Base-by-base conservation (phyloP, 1,284 basidiomycete species). In the Butyriboletus appendiculatus region DNA sequence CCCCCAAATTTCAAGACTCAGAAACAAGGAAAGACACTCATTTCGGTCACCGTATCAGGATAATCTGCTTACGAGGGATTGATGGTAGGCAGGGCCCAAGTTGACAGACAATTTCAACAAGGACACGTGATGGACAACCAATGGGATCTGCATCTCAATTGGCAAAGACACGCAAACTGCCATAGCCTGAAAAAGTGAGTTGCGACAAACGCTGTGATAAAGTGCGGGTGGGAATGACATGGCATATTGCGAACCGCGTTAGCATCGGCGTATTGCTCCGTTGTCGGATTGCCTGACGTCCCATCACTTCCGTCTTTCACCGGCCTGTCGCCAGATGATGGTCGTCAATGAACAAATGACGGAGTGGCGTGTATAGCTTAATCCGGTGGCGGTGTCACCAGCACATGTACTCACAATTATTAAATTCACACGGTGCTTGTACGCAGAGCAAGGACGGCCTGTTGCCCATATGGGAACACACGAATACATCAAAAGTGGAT, bases 371-470 rank as follows among this genome's bases (percentile, higher is more conserved):
- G 12, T 32, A 28, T 4, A 24, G 30, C 16, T 28, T 16, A 30
- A 39, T 32, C 30, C 28, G 22, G 54, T 52, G 49, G 52, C 50
- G 18, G 28, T 47, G 41, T n/a, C 20, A 18, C 10, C 7, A 20
- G 22, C 46, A 45, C 55, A 59, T 62, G 47, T n/a, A n/a, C 44
- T 37, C 10, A 26, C 14, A 58, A 38, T 28, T 3, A 33, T 40
- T 30, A 15, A 18, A 38, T 43, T 50, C 59, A 45, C 61, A 46
- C 46, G 40, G 41, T 10, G 4, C 18, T 32, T 12, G 11, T 30
- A 30, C 28, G 9, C 28, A 11, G 7, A n/a, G n/a, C n/a, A n/a
- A n/a, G n/a, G n/a, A n/a, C n/a, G 22, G 22, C 22, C 22, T 24
- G 4, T 5, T 24, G 22, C 4, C n/a, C n/a, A n/a, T n/a, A 5